Base-by-base conservation (phyloP, 805 yeast genomes). In the Grigorovia yakushimaensis region DNA sequence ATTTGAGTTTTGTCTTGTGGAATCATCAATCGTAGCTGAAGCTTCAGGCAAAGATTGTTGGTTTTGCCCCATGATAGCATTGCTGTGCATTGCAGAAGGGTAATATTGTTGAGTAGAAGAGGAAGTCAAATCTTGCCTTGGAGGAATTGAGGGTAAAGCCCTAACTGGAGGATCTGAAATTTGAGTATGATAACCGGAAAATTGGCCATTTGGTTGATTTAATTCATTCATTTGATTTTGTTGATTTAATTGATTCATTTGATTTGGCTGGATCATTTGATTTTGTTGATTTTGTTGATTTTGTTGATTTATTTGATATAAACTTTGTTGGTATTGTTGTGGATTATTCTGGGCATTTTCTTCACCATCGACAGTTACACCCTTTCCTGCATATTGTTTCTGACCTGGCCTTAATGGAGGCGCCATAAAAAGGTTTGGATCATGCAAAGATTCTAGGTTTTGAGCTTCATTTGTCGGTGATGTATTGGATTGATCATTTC, bases 331-430 rank as follows among this genome's bases (percentile, higher is more conserved):
- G 19, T 23, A 52, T 6, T 48, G 53, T 39, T 36, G 47, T 22
- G 19, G 38, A 38, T 6, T 18, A 11, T 36, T 47, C 24, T 40
- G 44, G 18, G 42, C 46, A 20, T 35, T 15, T 10, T 39, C 40
- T 13, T 44, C 47, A 17, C 51, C 52, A 13, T 42, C 33, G 20
- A 50, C 40, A 11, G 48, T 30, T 2, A 33, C 36, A 19, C 60
- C 60, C 43, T 53, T 55, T 38, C 60, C 52, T 9, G 53, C 54
- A 46, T 64, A 64, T 47, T 65, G 68, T 35, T 42, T 50, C 48
- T 68, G 72, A 15, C 71, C 72, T 3, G 71, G 63, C 43, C 57
- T 63, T 46, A 67, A 47, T 6, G 73, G 73, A 9, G 73, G 73
- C 1, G 73, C 67, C 5, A 72, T 70, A 27, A 69, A 61, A 4